These are phyloP conservation scores for Diplocarpon mali DNA, from an alignment of 2,329 filamentous ascomycete species.

Conservation along the genomic window DNA sequence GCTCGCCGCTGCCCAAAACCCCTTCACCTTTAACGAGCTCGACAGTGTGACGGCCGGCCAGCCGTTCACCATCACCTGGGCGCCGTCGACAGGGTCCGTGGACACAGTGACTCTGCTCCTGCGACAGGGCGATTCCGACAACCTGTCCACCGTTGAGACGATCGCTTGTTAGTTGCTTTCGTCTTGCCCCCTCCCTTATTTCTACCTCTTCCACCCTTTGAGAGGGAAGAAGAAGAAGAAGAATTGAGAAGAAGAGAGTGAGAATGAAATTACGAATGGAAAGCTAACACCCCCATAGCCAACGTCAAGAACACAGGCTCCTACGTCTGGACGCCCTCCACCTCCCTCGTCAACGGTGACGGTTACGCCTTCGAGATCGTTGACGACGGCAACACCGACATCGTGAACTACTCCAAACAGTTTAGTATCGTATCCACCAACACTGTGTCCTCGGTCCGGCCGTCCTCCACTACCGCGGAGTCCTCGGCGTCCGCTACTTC, in stretches of 20 bases:
- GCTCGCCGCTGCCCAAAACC: slow-evolving; percentile 15
- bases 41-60: slow-evolving; percentile 14
- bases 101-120: slow-evolving; percentile 16
- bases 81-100: slow-evolving; percentile 12
- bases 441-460: slow-evolving; percentile 1
- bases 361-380: slow-evolving; percentile 22
- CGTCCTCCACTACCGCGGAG: not conserved
- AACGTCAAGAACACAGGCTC: slow-evolving; percentile 16
- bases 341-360: slow-evolving; percentile 10
- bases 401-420: slow-evolving; percentile 21
- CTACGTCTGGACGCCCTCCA: slow-evolving; percentile 18
- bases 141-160: slow-evolving; percentile 12
- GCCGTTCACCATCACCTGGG: slow-evolving; percentile 23
- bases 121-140: slow-evolving; percentile 11
- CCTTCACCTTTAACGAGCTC: slow-evolving; percentile 17
- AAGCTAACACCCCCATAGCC: slow-evolving; percentile 7
- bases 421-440: slow-evolving; percentile 20
- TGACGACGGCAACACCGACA: slow-evolving; percentile 15
- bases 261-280: not conserved
- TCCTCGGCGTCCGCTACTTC: not conserved
- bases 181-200: not conserved
- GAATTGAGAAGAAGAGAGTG: no score
- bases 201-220: not conserved
- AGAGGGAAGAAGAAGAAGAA: not conserved
- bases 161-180: slow-evolving; percentile 18